Conservation (phyloP, 1,139 yeast species). For the Yarrowia galli region DNA sequence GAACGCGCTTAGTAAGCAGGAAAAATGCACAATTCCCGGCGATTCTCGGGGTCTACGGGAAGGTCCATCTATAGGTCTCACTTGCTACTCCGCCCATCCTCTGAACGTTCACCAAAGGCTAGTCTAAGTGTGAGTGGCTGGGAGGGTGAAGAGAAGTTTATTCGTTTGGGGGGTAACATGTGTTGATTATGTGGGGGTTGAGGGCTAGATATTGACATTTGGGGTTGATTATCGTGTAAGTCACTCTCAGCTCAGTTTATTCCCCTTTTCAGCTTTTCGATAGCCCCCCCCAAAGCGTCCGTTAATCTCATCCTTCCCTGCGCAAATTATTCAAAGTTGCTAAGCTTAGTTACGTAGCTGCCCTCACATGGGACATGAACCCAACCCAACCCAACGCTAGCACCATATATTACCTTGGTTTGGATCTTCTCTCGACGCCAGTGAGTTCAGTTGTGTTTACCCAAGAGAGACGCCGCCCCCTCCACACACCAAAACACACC, state of each 20-base stretch:
- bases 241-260: too few species aligned
- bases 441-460: background rate
- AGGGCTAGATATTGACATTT: background rate
- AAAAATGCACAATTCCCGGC: background rate
- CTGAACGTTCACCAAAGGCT: constrained; percentile 19
- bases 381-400: background rate
- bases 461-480: too few species aligned
- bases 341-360: constrained; percentile 24
- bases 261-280: background rate
- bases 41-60: too few species aligned
- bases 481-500: too few species aligned
- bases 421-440: background rate
- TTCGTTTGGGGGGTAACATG: background rate
- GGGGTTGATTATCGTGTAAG: too few species aligned
- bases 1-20: background rate
- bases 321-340: constrained; percentile 33
- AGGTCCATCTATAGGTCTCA: constrained; percentile 18
- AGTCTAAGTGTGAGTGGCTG: constrained; percentile 21
- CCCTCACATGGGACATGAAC: background rate
- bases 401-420: constrained; percentile 15
- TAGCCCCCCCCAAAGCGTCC: background rate
- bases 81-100: constrained; percentile 26
- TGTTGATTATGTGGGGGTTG: too few species aligned
- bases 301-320: background rate
- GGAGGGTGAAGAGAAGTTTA: constrained; percentile 25